Conservation (phyloP, 179 eudicot species). For the Silene noctiflora region DNA sequence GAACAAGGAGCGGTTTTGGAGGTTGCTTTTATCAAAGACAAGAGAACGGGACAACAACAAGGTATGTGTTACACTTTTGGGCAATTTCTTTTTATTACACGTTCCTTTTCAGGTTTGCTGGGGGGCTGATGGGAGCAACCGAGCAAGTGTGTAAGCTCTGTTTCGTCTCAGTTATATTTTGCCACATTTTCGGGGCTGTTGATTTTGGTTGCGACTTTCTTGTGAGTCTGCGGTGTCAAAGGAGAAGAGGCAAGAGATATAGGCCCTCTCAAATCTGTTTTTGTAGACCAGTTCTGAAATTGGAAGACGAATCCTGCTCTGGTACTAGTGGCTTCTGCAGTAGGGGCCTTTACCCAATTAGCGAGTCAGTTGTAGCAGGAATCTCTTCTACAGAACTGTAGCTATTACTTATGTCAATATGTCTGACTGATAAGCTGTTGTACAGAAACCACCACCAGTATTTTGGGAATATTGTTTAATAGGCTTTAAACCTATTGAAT, state of each 20-base stretch:
- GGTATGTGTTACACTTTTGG: conserved; percentile 49
- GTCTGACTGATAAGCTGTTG: conserved; percentile 37
- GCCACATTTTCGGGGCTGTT: conserved; percentile 52
- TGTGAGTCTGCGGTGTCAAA: conserved; percentile 47
- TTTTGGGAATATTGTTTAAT: conserved; percentile 29
- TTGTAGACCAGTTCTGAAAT: conserved; percentile 35
- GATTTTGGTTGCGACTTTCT: conserved; percentile 51
- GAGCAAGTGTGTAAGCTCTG: conserved; percentile 69
- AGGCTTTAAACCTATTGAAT: conserved; percentile 27
- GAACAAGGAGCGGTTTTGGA: conserved; percentile 86
- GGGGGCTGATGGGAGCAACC: conserved; percentile 73
- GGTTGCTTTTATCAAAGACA: conserved; percentile 92
- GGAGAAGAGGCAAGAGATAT: conserved; percentile 49
- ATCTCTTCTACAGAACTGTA: conserved; percentile 35
- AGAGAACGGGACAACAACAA: conserved; percentile 90
- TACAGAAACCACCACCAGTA: conserved; percentile 34
- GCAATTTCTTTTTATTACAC: conserved; percentile 27
- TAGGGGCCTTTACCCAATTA: conserved; percentile 37
- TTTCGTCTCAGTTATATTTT: conserved; percentile 60
- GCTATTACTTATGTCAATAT: conserved; percentile 31
- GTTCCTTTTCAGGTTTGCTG: conserved; percentile 77
- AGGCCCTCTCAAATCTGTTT: conserved; percentile 38
- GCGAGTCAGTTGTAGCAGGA: conserved; percentile 44
- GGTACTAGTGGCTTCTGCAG: conserved; percentile 42
- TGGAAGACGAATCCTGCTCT: conserved; percentile 39